phyloP scores from a whole-genome alignment of 768 basidiomycete species.

The Pulveroboletus ravenelii region DNA sequence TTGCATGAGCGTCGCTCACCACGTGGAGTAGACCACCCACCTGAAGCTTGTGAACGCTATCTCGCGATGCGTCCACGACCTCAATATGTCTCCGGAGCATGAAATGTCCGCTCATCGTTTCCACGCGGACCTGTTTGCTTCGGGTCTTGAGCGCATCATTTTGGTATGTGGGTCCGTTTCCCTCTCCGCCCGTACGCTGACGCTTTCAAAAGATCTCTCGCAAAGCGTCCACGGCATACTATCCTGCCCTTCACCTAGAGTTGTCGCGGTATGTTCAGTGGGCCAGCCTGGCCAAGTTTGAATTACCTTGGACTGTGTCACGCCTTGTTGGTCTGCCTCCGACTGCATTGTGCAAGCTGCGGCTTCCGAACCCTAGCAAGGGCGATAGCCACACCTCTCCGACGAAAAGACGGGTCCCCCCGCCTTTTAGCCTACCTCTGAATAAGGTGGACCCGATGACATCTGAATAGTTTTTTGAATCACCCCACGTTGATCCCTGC shows the following conservation, averaged over 20 bases:
- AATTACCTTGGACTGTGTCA: constrained; percentile 77
- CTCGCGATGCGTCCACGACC: constrained; percentile 56
- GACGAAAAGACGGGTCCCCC: constrained; percentile 17
- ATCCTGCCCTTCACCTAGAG: constrained; percentile 92
- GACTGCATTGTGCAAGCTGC: constrained; percentile 45
- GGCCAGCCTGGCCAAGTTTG: constrained; percentile 60
- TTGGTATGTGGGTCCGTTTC: constrained; percentile 48
- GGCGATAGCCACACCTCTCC: constrained; percentile 20
- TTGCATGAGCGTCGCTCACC: constrained; percentile 8
- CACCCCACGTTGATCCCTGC: no score
- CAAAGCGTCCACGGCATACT: constrained; percentile 92
- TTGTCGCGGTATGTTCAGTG: constrained; percentile 79
- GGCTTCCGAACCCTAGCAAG: constrained; percentile 11
- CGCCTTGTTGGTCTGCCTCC: constrained; percentile 81
- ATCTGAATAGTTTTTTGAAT: constrained; percentile 28
- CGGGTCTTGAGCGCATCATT: constrained; percentile 87
- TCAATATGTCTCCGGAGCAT: constrained; percentile 62
- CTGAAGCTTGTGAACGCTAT: constrained; percentile 83
- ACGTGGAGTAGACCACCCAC: constrained; percentile 66
- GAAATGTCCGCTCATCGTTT: constrained; percentile 77
- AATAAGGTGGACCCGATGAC: constrained; percentile 42
- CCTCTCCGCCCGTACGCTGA: background rate
- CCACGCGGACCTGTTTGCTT: constrained; percentile 83
- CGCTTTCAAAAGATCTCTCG: constrained; percentile 66
- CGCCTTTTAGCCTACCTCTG: constrained; percentile 33